Percentiles rank a stretch among this genome's conserved stretches.
Conservation (phyloP, 257 asterid species). For the Craterostigma plantagineum region DNA sequence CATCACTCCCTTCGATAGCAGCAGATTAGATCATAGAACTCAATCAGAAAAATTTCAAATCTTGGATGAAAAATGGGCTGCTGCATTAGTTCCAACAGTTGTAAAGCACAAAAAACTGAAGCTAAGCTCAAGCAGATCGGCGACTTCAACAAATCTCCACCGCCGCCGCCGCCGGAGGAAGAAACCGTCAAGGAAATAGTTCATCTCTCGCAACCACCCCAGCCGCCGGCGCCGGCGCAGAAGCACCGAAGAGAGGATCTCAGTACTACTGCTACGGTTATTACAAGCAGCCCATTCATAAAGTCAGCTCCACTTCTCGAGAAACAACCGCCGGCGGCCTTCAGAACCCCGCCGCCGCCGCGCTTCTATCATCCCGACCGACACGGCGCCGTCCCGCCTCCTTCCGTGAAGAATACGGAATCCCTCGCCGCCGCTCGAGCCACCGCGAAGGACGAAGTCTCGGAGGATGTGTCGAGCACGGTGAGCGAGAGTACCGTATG, state of each 20-base stretch:
- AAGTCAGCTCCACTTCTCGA: constrained; percentile 16
- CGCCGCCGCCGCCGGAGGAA: constrained; percentile 17
- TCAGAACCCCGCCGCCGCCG: background rate
- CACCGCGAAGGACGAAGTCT: no score
- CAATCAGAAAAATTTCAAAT: no score
- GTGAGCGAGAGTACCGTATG: constrained; percentile 12
- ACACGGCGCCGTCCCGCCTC: constrained; percentile 10
- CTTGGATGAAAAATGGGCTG: no score
- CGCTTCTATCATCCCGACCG: constrained; percentile 12
- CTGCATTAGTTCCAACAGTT: no score
- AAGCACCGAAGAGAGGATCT: background rate
- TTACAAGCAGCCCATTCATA: constrained; percentile 17
- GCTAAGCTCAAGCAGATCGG: no score
- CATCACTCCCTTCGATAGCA: no score
- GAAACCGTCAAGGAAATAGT: constrained; percentile 56
- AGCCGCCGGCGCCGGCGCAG: constrained; percentile 10
- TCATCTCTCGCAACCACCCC: constrained; percentile 32
- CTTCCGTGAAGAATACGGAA: constrained; percentile 18
- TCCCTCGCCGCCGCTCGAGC: no score
- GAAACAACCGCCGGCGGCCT: background rate
- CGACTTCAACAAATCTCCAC: no score
- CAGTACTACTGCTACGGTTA: constrained; percentile 2
- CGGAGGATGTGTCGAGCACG: no score
- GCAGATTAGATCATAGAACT: no score
- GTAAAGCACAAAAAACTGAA: no score